phyloP scores from a whole-genome alignment of 768 basidiomycete species.

The Clathrus columnatus region DNA sequence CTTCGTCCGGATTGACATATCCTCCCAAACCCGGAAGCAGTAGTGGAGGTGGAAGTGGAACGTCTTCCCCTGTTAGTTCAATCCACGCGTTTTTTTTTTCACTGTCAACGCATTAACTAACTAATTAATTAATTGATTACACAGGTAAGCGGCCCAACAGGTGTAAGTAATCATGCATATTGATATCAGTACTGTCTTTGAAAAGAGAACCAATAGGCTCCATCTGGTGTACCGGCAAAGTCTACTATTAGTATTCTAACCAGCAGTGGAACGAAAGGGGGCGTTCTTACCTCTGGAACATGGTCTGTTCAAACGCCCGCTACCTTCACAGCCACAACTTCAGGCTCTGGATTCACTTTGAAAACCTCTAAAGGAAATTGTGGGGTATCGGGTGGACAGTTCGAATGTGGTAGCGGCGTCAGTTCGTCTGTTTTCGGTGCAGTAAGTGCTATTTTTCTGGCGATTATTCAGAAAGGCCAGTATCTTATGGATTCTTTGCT shows the following conservation, averaged over 20 bases:
- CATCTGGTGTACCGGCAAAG: slow-evolving; percentile 31
- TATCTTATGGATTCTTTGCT: not conserved
- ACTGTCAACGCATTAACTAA: not conserved
- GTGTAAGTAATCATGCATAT: not conserved
- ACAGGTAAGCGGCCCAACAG: slow-evolving; percentile 3
- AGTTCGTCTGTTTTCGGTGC: slow-evolving; percentile 39
- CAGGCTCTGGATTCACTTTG: slow-evolving; percentile 45
- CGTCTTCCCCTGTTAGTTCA: not conserved
- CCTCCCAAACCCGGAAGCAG: slow-evolving; percentile 39
- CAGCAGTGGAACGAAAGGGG: slow-evolving; percentile 32
- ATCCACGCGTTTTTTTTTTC: not conserved
- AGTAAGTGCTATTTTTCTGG: no score
- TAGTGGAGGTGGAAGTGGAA: not conserved
- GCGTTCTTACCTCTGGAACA: slow-evolving; percentile 45
- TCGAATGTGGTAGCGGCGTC: slow-evolving; percentile 46
- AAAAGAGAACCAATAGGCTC: not conserved
- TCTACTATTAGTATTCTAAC: slow-evolving; percentile 37
- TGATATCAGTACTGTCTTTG: no score
- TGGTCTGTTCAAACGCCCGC: slow-evolving; percentile 57
- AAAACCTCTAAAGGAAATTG: slow-evolving; percentile 51
- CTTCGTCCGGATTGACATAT: slow-evolving; percentile 51
- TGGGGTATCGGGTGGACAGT: slow-evolving; percentile 36
- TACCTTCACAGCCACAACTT: slow-evolving; percentile 43
- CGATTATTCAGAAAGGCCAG: not conserved
- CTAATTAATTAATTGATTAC: not conserved